Evolutionary conservation across 345 rosid genomes (phyloP).

Genomic region (Corchorus olitorius): DNA sequence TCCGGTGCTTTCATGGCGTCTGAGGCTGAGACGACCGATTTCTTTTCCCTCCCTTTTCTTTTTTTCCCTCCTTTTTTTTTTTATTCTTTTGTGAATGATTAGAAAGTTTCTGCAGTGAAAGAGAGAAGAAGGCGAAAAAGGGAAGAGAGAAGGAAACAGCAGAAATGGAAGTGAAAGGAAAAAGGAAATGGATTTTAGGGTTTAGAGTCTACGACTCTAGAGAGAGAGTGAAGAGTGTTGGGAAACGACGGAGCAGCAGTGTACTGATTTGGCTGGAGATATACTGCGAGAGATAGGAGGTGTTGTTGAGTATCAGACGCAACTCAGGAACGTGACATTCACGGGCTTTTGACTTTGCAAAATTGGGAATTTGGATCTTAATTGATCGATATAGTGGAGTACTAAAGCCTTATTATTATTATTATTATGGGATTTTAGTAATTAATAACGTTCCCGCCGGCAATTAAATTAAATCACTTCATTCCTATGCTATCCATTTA

Average conservation of each 20-base stretch:
- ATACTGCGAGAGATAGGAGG: not conserved
- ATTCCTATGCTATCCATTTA: not conserved
- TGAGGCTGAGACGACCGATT: not conserved
- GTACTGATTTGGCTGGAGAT: conserved; percentile 4
- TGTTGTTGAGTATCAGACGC: conserved; percentile 17
- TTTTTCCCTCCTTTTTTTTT: not conserved
- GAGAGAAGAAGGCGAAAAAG: not conserved
- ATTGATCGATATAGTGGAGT: no score
- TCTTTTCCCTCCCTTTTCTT: not conserved
- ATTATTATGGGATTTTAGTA: not conserved
- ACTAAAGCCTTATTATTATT: not conserved
- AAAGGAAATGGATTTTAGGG: conserved; percentile 1
- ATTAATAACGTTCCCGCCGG: conserved; percentile 9
- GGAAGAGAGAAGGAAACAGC: not conserved
- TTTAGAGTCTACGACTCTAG: not conserved
- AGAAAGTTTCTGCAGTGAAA: conserved; percentile 4
- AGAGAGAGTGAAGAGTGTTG: not conserved
- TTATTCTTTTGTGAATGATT: not conserved
- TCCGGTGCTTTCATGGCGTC: conserved; percentile 60
- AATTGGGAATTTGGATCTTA: not conserved
- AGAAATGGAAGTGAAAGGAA: not conserved
- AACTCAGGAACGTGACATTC: conserved; percentile 8
- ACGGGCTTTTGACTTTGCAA: not conserved
- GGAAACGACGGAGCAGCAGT: conserved; percentile 1
- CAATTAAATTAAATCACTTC: not conserved